phyloP scores from a whole-genome alignment of 345 rosid genomes.

The Sisymbrium irio region DNA sequence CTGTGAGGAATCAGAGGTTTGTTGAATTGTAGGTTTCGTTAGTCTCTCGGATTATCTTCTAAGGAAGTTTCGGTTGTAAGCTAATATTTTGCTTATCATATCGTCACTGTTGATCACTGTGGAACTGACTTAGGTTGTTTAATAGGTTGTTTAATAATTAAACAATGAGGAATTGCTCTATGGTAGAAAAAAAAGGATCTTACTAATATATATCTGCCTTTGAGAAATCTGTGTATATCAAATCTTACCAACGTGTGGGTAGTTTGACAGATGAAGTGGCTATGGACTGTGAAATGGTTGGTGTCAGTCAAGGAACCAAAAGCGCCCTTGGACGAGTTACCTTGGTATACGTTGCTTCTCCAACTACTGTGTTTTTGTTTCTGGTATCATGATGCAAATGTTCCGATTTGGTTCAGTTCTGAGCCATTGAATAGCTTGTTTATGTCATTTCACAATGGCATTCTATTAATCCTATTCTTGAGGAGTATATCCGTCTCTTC shows the following conservation, averaged over 20 bases:
- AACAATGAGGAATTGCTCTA: background rate
- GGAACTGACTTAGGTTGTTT: background rate
- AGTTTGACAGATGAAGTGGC: conserved; percentile 85
- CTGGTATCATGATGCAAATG: background rate
- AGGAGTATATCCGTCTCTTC: background rate
- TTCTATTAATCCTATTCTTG: background rate
- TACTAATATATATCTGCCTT: background rate
- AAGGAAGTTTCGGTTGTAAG: background rate
- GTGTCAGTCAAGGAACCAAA: conserved; percentile 79
- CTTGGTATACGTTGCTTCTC: conserved; percentile 49
- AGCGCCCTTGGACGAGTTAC: conserved; percentile 96
- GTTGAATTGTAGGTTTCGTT: background rate
- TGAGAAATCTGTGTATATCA: background rate
- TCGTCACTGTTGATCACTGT: background rate
- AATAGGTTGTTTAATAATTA: background rate
- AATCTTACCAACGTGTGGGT: conserved; percentile 34
- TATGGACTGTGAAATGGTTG: conserved; percentile 99
- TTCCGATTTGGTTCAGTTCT: background rate
- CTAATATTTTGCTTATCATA: background rate
- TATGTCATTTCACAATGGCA: background rate
- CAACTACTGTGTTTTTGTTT: background rate
- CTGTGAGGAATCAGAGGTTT: background rate
- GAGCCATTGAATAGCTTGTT: background rate
- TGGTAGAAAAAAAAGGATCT: background rate
- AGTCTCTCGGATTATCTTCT: background rate